A percentile compares a stretch with the other conserved stretches of the same genome.
These are phyloP conservation scores for Stephania japonica DNA, from an alignment of 164 flowering plant genomes.

Conservation along the genomic window DNA sequence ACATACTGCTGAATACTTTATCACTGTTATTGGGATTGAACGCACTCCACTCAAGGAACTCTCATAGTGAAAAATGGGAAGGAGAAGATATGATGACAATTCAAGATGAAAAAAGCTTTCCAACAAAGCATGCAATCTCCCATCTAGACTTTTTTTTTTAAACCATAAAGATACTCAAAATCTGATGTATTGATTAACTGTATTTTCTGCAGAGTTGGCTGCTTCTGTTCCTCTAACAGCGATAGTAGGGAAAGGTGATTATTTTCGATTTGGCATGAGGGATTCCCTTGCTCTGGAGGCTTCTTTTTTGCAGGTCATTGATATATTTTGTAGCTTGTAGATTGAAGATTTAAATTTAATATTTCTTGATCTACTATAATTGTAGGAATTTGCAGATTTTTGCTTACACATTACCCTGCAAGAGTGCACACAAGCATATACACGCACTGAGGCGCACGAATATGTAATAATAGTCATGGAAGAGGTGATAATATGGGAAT, in stretches of 20 bases:
- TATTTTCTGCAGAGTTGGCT: slow-evolving; percentile 57
- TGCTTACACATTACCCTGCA: neutral
- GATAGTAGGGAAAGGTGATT: slow-evolving; percentile 86
- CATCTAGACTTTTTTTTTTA: too few species aligned
- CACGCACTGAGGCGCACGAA: neutral
- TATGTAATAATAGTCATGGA: too few species aligned
- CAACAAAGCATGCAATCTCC: too few species aligned
- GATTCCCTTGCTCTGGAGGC: slow-evolving; percentile 98
- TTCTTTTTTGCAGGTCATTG: slow-evolving; percentile 80
- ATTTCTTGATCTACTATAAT: neutral
- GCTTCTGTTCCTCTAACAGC: slow-evolving; percentile 82
- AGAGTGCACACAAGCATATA: neutral
- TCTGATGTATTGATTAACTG: neutral
- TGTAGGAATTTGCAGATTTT: neutral
- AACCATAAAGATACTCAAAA: too few species aligned
- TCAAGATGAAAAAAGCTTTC: neutral
- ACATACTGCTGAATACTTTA: neutral
- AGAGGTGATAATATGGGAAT: neutral
- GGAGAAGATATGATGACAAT: neutral
- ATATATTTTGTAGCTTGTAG: slow-evolving; percentile 1
- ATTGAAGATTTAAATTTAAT: neutral
- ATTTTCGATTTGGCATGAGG: slow-evolving; percentile 90
- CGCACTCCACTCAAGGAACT: neutral
- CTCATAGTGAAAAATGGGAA: neutral
- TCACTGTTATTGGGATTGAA: neutral